Evolutionary conservation across 2,329 filamentous ascomycete genomes (phyloP), one percentile per base, ranked within the genome.

Genomic region (Apiospora arundinis): DNA sequence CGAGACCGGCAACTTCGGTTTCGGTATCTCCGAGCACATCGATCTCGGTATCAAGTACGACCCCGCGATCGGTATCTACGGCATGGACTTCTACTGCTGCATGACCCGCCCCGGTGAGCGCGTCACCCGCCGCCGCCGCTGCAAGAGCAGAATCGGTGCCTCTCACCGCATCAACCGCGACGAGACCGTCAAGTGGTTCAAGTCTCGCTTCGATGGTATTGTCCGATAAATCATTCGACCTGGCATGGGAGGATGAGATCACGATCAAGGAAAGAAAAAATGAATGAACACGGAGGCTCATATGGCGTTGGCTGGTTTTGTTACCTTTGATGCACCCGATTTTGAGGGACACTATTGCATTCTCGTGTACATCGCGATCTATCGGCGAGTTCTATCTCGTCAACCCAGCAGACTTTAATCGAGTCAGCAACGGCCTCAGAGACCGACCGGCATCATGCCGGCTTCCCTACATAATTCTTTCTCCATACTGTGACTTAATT

Each of bases 51-150:
- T 99, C 94, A 99, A 99, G 92, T 98, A 98, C 90, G 95, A 98
- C 89, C 95, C 95, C 77, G 93, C 91, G 76, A 98, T 98, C 81
- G 95, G 95, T 92, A 98, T 98, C 86, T 98, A 97, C 91, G 95
- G 96, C 85, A 99, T 99, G 96, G 96, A 99, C 89, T 99, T 99
- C 89, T 99, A 98, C 93, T 95, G 92, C 93, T 98, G 95, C 94
- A 99, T 99, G 96, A 97, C 95, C 90, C 95, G 96, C 83, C 96
- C 95, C 82, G 96, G 96, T 89, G 95, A 97, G 91, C 95, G 96
- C 85, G 94, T 99, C 84, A 93, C 94, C 85, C 95, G 95, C 90
- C 95, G 96, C 83, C 93, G 95, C 85, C 94, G 95, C 82, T 91
- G 89, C 88, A 93, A 97, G 91, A 89, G 91, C 89, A 90, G 86